Evolutionary conservation across 768 basidiomycete genomes (phyloP), one percentile per base, ranked within the genome.

Genomic region (Psilocybe azurescens): DNA sequence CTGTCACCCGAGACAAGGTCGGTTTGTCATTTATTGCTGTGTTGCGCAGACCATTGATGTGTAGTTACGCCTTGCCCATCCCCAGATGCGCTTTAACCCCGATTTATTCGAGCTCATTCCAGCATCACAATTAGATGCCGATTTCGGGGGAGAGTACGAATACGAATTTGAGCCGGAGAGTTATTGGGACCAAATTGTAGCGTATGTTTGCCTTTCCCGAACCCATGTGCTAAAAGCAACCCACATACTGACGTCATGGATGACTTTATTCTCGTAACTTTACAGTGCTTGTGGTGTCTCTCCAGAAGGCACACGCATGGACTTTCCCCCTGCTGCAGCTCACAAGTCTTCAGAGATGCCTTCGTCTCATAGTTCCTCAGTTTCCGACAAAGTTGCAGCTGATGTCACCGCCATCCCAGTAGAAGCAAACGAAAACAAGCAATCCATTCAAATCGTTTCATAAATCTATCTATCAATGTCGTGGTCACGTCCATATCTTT

Each of bases 61-160:
- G 32, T 36, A 53, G 24, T 36, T 30, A 53, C 32, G 30, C 49
- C 30, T 14, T 53, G 20, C 20, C 47, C 8, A 32, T 13, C 44
- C 49, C 9, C 47, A 93, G 90, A 93, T 95, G 89, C 87, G 89
- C 24, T 95, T 96, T 74, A 96, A 96, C 70, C 93, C 94, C 3
- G 83, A 93, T 67, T 79, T 96, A 5, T 73, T 82, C 41, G 90
- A 93, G 62, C 85, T 96, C 48, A 81, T 95, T 20, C 90, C 93
- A 5, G 76, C 74, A 6, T 83, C 83, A 3, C 94, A 95, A 58
- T 84, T 95, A 8, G 93, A 94, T 70, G 84, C 87, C 1, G 91
- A 91, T 65, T 94, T 95, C 71, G 93, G 92, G 13, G 94, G 94
- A 1, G 82, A 88, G 2, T 86, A 87, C 72, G 82, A 84, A 59